Conservation (phyloP, 352 stramenopile species). For the Saprolegnia parasitica region DNA sequence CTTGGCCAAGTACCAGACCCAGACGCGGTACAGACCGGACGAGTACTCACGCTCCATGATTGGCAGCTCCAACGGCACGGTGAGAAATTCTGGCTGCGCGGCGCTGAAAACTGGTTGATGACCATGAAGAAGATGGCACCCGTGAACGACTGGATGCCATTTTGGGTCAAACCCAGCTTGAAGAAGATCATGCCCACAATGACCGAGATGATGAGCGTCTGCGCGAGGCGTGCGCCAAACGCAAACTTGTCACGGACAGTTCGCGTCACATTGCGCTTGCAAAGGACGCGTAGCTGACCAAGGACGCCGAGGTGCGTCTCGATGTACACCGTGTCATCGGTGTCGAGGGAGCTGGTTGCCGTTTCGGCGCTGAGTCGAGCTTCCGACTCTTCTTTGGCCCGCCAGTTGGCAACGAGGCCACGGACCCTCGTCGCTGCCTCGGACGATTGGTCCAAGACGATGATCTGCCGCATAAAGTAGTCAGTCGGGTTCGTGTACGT, state of each 20-base stretch:
- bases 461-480: slow-evolving; percentile 58
- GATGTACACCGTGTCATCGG: slow-evolving; percentile 2
- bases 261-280: slow-evolving; percentile 41
- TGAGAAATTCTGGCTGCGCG: slow-evolving; percentile 36
- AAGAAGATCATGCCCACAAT: slow-evolving; percentile 47
- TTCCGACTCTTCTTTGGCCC: background rate
- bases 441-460: slow-evolving; percentile 41
- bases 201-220: slow-evolving; percentile 40
- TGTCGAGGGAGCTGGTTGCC: slow-evolving; percentile 24
- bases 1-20: slow-evolving; percentile 48
- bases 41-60: slow-evolving; percentile 46
- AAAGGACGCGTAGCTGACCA: slow-evolving; percentile 39
- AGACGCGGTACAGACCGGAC: slow-evolving; percentile 36
- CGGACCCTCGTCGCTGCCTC: slow-evolving; percentile 35
- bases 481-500: slow-evolving; percentile 57
- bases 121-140: slow-evolving; percentile 44
- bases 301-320: slow-evolving; percentile 29
- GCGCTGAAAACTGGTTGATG: slow-evolving; percentile 46
- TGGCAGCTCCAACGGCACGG: slow-evolving; percentile 42
- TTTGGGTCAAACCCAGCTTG: slow-evolving; percentile 39
- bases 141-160: slow-evolving; percentile 44
- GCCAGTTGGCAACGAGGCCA: slow-evolving; percentile 44
- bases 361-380: background rate
- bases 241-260: slow-evolving; percentile 37
- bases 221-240: slow-evolving; percentile 34